Evolutionary conservation across 2,329 filamentous ascomycete genomes (phyloP).

Genomic region (Sporothrix phasma): DNA sequence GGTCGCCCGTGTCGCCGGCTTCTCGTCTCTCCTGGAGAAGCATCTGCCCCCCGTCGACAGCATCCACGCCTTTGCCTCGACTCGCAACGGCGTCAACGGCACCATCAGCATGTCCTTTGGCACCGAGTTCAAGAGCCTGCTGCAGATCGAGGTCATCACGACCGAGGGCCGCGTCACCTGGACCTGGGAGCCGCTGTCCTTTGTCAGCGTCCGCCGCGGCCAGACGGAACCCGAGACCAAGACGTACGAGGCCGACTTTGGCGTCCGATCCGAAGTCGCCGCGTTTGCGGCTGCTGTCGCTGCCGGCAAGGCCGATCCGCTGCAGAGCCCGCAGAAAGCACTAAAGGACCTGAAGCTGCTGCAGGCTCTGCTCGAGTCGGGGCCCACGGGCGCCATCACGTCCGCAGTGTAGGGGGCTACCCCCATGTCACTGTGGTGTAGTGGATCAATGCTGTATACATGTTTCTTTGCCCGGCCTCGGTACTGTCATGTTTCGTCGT

Average conservation of each 20-base stretch:
- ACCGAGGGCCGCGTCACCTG: slow-evolving; percentile 24
- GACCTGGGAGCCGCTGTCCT: slow-evolving; percentile 20
- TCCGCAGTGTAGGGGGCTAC: too few species aligned
- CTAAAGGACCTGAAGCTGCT: slow-evolving; percentile 25
- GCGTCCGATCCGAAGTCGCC: slow-evolving; percentile 24
- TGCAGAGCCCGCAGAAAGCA: slow-evolving; percentile 24
- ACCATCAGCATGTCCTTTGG: slow-evolving; percentile 24
- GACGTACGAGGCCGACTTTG: slow-evolving; percentile 13
- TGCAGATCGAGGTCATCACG: slow-evolving; percentile 23
- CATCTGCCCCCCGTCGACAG: slow-evolving; percentile 58
- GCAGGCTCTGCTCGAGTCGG: slow-evolving; percentile 25
- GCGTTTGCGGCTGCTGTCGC: slow-evolving; percentile 24
- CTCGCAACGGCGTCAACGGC: slow-evolving; percentile 21
- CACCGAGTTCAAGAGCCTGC: slow-evolving; percentile 24
- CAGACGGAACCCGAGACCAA: neutral
- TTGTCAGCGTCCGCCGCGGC: slow-evolving; percentile 19
- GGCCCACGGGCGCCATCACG: slow-evolving; percentile 16
- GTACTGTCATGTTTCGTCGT: too few species aligned
- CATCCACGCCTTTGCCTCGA: slow-evolving; percentile 42
- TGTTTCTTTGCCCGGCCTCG: too few species aligned
- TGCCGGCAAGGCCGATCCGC: slow-evolving; percentile 18
- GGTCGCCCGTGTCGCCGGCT: slow-evolving; percentile 41
- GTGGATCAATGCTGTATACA: too few species aligned
- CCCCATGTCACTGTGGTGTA: too few species aligned
- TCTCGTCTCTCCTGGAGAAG: slow-evolving; percentile 42